Evolutionary conservation across 2,329 filamentous ascomycete genomes (phyloP).

Genomic region (Cercospora sp.): DNA sequence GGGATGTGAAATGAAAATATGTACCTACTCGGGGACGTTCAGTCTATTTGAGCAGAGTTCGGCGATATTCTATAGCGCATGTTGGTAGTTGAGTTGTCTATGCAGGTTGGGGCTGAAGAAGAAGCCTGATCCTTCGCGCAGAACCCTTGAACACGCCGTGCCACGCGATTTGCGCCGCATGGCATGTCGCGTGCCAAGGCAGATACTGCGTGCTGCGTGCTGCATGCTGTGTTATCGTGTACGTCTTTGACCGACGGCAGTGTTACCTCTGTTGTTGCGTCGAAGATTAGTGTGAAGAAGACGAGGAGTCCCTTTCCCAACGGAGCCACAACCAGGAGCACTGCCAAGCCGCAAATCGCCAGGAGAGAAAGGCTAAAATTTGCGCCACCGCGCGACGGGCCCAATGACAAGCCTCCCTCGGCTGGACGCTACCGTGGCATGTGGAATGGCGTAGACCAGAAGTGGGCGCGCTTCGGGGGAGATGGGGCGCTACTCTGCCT

Average conservation of each 20-base stretch:
- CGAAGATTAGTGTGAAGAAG: not conserved
- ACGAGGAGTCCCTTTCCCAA: not conserved
- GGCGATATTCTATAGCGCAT: not conserved
- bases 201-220: not conserved
- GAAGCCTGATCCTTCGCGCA: constrained; percentile 4
- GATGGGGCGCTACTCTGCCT: constrained; percentile 12
- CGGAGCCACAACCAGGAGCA: not conserved
- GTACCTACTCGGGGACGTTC: not conserved
- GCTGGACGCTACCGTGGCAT: constrained; percentile 11
- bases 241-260: not conserved
- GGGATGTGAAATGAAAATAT: not conserved
- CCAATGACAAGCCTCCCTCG: constrained; percentile 8
- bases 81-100: not conserved
- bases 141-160: not conserved
- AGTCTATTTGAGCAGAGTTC: not conserved
- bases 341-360: not conserved
- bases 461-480: constrained; percentile 4
- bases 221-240: not conserved
- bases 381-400: not conserved
- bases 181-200: not conserved
- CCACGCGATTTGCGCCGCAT: not conserved
- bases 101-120: not conserved
- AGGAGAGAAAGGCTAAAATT: constrained; percentile 1
- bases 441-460: constrained; percentile 11
- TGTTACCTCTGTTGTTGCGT: not conserved